phyloP scores from a whole-genome alignment of 2,329 filamentous ascomycete species.

The Hypoxylon sp. region DNA sequence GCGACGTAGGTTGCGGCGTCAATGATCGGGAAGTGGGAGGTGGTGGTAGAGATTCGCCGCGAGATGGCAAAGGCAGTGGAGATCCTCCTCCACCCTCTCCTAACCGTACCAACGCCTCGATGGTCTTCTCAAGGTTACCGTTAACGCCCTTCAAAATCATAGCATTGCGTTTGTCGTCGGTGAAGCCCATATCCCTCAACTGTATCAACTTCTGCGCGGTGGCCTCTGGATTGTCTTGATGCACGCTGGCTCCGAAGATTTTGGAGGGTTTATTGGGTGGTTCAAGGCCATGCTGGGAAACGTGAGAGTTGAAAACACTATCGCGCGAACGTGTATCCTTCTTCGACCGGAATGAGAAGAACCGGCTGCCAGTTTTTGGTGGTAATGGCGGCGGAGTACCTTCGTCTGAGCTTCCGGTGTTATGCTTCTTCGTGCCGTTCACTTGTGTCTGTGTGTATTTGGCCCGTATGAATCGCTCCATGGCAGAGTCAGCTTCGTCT shows the following conservation, averaged over 20 bases:
- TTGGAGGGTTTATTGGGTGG: conserved; percentile 71
- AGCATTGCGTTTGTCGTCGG: conserved; percentile 81
- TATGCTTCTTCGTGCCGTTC: conserved; percentile 49
- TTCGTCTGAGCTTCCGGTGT: conserved; percentile 63
- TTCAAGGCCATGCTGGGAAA: conserved; percentile 47
- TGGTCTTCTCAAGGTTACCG: conserved; percentile 84
- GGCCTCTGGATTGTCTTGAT: conserved; percentile 61
- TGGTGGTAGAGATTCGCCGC: conserved; percentile 57
- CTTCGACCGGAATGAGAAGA: conserved; percentile 67
- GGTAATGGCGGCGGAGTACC: conserved; percentile 68
- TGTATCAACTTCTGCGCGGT: conserved; percentile 79
- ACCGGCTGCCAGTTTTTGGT: conserved; percentile 70
- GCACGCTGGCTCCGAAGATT: conserved; percentile 74
- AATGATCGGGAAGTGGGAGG: conserved; percentile 63
- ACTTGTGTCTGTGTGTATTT: conserved; percentile 76
- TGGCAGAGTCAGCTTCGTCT: conserved; percentile 91
- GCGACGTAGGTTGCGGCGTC: conserved; percentile 57
- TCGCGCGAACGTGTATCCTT: conserved; percentile 54
- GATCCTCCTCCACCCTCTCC: conserved; percentile 72
- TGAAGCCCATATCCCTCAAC: conserved; percentile 91
- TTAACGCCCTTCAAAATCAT: conserved; percentile 83
- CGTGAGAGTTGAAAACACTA: conserved; percentile 47
- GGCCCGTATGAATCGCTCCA: conserved; percentile 94
- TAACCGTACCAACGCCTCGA: conserved; percentile 84
- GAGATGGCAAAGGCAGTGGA: conserved; percentile 51